Evolutionary conservation across 2,329 filamentous ascomycete species (phyloP), one percentile per base, ranked within the genome.

Genomic region (Paecilomyces niveus): DNA sequence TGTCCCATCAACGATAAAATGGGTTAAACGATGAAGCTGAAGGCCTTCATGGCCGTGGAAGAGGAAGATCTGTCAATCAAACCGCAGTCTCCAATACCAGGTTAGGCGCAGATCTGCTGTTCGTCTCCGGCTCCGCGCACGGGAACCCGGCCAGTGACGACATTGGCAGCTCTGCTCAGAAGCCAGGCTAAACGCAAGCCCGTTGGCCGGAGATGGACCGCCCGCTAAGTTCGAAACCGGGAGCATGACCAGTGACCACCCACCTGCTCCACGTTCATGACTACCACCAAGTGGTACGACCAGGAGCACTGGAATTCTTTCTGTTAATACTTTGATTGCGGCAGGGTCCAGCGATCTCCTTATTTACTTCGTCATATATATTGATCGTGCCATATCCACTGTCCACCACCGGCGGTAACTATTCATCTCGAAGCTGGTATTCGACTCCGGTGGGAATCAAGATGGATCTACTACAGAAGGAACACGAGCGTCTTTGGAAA

Each of bases 401-500:
- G 54, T 63, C 53, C 59, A 62, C 53, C 59, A 59, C 53, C 51
- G 21, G 65, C 65, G 67, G 69, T 69, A 69, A 71, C 62, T 65
- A 57, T 65, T 58, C 61, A 61, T 57, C 68, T 64, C 69, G 67
- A 60, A 50, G n/a, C 62, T 54, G 55, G 54, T 54, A 32, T 31
- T 53, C 53, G 51, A 54, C 29, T 35, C 53, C 26, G 55, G 33
- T 55, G 39, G 56, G 51, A 45, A 53, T 59, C 65, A 65, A 62
- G 55, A 87, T 87, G 85, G 84, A 87, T 65, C 74, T 79, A 58
- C 78, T 96, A 64, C 83, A 89, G 72, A 86, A 86, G 66, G 90
- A 95, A 70, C 84, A 94, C 64, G 83, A 86, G 64, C 85, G 86
- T 67, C 84, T 95, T 60, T 84, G 84, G 67, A 86, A 83, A 70